phyloP scores from a whole-genome alignment of 1,284 basidiomycete genomes.

The Leccinum brunneo-olivaceum region DNA sequence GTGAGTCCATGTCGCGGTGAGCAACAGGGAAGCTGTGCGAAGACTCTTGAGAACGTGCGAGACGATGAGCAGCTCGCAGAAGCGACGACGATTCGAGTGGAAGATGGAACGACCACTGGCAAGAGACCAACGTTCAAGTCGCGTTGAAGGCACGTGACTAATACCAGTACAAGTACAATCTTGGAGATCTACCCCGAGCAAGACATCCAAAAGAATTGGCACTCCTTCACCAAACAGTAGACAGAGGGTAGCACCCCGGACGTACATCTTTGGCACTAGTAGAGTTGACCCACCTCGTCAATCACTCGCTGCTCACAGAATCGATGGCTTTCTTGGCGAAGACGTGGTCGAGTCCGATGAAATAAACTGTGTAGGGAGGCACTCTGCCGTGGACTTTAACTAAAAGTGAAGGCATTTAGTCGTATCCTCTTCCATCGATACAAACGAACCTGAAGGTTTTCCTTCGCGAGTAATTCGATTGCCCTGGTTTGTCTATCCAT shows the following conservation, averaged over 20 bases:
- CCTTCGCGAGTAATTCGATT: constrained; percentile 26
- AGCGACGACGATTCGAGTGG: background rate
- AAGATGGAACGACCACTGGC: constrained; percentile 13
- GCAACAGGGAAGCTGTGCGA: background rate
- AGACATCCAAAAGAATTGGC: no score
- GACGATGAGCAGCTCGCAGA: background rate
- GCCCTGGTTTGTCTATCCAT: constrained; percentile 30
- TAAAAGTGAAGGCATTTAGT: constrained; percentile 11
- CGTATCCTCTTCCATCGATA: background rate
- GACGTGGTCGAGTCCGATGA: constrained; percentile 13
- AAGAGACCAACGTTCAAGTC: constrained; percentile 18
- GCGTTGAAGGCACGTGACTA: constrained; percentile 29
- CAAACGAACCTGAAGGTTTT: constrained; percentile 27
- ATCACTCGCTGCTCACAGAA: constrained; percentile 6
- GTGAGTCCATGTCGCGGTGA: constrained; percentile 21
- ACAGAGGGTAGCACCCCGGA: background rate
- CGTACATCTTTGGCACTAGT: background rate
- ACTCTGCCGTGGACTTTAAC: constrained; percentile 21
- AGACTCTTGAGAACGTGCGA: background rate
- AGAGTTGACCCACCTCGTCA: constrained; percentile 1
- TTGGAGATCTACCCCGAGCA: no score
- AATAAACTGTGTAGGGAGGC: constrained; percentile 9
- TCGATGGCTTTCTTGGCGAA: constrained; percentile 16
- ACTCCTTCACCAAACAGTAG: background rate
- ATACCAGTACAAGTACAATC: no score